Conservation (phyloP, 805 yeast genomes). For the Candida saitoana region DNA sequence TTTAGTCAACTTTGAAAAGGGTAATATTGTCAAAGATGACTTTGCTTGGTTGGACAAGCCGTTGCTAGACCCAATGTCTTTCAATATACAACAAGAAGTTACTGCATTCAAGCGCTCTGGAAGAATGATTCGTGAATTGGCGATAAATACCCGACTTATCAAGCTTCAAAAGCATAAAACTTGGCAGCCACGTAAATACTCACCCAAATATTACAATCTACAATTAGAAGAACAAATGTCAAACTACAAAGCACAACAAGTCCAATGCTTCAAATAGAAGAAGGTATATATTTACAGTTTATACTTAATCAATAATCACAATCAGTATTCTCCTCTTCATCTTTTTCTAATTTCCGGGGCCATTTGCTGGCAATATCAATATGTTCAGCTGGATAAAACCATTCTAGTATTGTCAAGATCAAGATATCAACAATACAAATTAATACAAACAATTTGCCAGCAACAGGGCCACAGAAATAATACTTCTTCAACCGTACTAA, state of each 20-base stretch:
- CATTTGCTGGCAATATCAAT: slow-evolving; percentile 81
- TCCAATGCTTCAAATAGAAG: neutral
- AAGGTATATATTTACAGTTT: too few relatives aligned
- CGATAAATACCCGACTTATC: slow-evolving; percentile 11
- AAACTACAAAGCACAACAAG: slow-evolving; percentile 4
- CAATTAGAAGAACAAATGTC: slow-evolving; percentile 15
- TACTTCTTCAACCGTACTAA: slow-evolving; percentile 58
- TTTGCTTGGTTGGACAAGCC: slow-evolving; percentile 19
- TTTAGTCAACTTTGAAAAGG: neutral
- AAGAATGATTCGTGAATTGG: slow-evolving; percentile 6
- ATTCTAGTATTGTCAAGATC: slow-evolving; percentile 59
- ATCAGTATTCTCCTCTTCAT: neutral
- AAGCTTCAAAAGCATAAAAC: slow-evolving; percentile 4
- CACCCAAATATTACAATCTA: slow-evolving; percentile 17
- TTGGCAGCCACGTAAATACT: slow-evolving; percentile 13
- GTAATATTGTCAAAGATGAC: slow-evolving; percentile 7
- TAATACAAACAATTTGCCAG: slow-evolving; percentile 77
- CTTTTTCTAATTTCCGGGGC: slow-evolving; percentile 43
- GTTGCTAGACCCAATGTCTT: neutral
- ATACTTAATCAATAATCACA: too few relatives aligned
- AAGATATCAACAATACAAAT: slow-evolving; percentile 80
- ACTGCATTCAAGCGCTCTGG: slow-evolving; percentile 8
- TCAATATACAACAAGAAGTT: slow-evolving; percentile 4
- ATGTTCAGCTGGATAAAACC: slow-evolving; percentile 58
- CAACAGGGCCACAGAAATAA: slow-evolving; percentile 74